Conservation (phyloP, 306 rosid species). For the Quercus cerris region DNA sequence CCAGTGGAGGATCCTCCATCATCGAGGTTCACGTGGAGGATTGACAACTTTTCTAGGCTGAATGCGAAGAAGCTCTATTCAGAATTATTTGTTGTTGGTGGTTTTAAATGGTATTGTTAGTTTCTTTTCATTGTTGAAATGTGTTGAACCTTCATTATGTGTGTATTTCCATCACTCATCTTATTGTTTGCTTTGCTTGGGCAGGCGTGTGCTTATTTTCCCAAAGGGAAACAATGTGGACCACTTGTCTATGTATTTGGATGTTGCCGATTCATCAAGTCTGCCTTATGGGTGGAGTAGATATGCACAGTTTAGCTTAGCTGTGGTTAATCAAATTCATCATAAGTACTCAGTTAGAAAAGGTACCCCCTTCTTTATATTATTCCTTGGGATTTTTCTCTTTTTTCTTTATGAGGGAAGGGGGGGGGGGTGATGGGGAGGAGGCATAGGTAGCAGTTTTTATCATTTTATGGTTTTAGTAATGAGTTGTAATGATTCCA, state of each 20-base stretch:
- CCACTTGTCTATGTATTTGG: conserved; percentile 83
- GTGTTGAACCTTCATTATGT: neutral
- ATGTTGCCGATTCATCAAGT: conserved; percentile 71
- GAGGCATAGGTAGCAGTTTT: too few species aligned
- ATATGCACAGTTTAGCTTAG: conserved; percentile 86
- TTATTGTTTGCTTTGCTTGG: conserved; percentile 21
- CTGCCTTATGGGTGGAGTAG: conserved; percentile 94
- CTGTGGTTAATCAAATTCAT: conserved; percentile 62
- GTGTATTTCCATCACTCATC: conserved; percentile 13
- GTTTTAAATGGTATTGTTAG: conserved; percentile 70
- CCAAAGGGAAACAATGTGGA: conserved; percentile 95
- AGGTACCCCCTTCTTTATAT: conserved; percentile 40
- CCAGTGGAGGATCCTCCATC: conserved; percentile 80
- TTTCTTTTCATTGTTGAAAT: neutral
- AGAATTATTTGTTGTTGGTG: conserved; percentile 67
- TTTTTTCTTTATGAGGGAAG: too few species aligned
- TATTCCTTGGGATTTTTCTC: neutral
- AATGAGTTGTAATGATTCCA: neutral
- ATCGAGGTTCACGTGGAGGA: conserved; percentile 76
- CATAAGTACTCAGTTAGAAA: conserved; percentile 69
- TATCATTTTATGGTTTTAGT: neutral
- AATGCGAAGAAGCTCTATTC: conserved; percentile 74
- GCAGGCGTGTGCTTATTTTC: conserved; percentile 87
- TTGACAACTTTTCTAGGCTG: conserved; percentile 70
- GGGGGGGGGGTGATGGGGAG: neutral